Evolutionary conservation across 2,329 filamentous ascomycete genomes (phyloP).

Genomic region (Trichocomaceae sp.): DNA sequence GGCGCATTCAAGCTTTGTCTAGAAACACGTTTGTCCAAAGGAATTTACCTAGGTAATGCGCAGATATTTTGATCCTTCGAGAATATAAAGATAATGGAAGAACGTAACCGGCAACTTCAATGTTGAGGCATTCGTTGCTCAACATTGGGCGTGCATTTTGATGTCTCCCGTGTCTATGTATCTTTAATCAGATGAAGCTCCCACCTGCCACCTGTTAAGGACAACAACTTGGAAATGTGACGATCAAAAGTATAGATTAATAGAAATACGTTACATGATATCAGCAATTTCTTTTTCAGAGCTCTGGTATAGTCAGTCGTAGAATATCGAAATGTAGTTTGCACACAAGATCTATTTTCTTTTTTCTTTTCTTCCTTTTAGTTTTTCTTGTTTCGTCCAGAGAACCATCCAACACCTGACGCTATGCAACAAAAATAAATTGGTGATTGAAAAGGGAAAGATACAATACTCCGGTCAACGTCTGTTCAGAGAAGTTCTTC

Average conservation of each 20-base stretch:
- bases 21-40: neutral
- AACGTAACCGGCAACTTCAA: too few species aligned
- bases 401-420: conserved; percentile 33
- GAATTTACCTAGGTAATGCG: too few species aligned
- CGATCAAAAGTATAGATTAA: neutral
- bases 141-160: too few species aligned
- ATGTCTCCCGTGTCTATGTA: too few species aligned
- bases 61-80: neutral
- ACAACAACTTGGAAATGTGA: neutral
- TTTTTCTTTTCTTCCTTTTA: neutral
- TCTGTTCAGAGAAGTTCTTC: conserved; percentile 68
- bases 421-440: conserved; percentile 31
- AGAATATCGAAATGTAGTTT: neutral
- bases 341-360: neutral
- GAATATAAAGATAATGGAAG: neutral
- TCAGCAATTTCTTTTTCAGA: neutral
- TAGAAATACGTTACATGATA: neutral
- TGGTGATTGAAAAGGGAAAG: conserved; percentile 10
- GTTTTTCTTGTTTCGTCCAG: neutral
- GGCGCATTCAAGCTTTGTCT: neutral
- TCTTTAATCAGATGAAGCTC: neutral
- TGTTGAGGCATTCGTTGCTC: too few species aligned
- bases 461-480: conserved; percentile 19
- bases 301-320: neutral
- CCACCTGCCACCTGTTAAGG: neutral